Evolutionary conservation across 768 basidiomycete species (phyloP), one percentile per base, ranked within the genome.

Genomic region (Auriscalpium orientale): DNA sequence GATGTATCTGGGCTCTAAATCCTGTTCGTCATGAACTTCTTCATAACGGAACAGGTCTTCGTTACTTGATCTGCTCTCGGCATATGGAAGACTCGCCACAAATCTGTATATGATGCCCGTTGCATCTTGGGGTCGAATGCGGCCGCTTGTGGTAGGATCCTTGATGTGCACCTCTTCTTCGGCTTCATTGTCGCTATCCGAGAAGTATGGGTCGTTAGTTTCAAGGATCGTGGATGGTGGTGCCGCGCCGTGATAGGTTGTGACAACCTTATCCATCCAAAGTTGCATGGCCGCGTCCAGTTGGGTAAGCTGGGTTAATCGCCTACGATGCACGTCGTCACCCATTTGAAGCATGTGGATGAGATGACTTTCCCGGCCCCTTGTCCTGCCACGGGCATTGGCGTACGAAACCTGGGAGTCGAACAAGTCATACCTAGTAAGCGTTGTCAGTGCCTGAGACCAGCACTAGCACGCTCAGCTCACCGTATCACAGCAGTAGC

Each of bases 401-500:
- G 79, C 79, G 65, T 82, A 78, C 4, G 83, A 83, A 7, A 85
- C 64, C 52, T 82, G 81, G 58, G 84, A 82, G 59, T 85, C 80
- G 55, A 81, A 82, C 1, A 84, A 64, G 62, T 86, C 78, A 61
- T 76, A 86, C 33, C 85, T 87, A 38, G 40, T 36, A 56, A 38
- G 8, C 40, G 40, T 38, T 16, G 64, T 52, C 56, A 38, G 56
- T 46, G 38, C 53, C 22, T 7, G 21, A 49, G 22, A 38, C 9
- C 45, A 34, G 12, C 21, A 22, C 15, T 18, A 22, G 38, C n/a
- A 46, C 50, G 34, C 13, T 13, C 49, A 13, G 61, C 78, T 47
- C 57, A 87, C 87, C 83, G 75, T 62, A 91, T 76, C 10, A 91
- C 77, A 33, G 84, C 68, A 8, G 79, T 75, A 8, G 76, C 79